Base-by-base conservation (phyloP, 805 yeast species). In the Monosporozyma aerobia region DNA sequence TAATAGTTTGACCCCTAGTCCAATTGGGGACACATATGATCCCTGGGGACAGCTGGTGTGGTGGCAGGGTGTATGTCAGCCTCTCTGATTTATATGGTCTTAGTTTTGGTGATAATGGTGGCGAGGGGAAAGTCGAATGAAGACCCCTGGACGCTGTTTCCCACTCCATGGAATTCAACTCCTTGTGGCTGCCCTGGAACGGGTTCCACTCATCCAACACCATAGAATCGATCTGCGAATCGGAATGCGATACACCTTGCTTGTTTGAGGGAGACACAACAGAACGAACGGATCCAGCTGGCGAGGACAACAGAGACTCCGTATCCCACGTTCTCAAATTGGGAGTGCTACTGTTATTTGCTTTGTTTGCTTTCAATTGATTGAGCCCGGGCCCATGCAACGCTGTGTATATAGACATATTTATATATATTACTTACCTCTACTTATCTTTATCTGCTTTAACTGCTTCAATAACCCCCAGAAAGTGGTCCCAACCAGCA, bases 71-170 rank as follows among this genome's bases (percentile, higher is more conserved):
- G n/a, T n/a, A n/a, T 16, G 27, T 3, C 14, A 13, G 2, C 5
- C 27, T 41, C 11, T 41, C 45, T 2, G 45, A 41, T 19, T 41
- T 29, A 8, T 41, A 23, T 41, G 44, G 39, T n/a, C 33, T 43
- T 13, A 53, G 10, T 45, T 59, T 62, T 33, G 70, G 70, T 4
- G 70, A 67, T 44, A 65, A 53, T 3, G 70, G 70, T 10, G 70
- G 70, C 14, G 70, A 67, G 1, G 67, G 69, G 8, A 66, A 29
- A 2, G 30, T 47, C 2, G 16, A 22, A n/a, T 44, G 33, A 29
- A 29, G 22, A 44, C 16, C 35, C 10, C 23, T 35, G 14, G 29
- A 44, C n/a, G 46, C n/a, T n/a, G n/a, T 44, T 32, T 61, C 68
- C 43, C 39, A 14, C 4, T 35, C 39, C n/a, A 35, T 13, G 4